Evolutionary conservation across 331 rosid species (phyloP), one percentile per base, ranked within the genome.

Genomic region (Stylosanthes scabra): DNA sequence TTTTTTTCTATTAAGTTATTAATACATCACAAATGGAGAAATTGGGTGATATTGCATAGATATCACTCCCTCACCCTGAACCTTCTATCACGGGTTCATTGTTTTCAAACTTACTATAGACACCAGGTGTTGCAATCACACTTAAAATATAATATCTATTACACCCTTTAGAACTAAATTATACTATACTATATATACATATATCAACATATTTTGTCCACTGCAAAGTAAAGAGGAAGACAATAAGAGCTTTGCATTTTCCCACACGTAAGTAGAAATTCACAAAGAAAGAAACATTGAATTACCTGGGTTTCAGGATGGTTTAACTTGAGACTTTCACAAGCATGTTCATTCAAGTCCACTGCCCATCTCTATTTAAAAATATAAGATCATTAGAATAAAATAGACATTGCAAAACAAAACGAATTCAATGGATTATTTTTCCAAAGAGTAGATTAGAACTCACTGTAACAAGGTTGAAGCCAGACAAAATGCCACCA

Each of bases 281-380:
- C 25, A 20, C n/a, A 49, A 77, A 11, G 8, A 64, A 37, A 14
- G 2, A 65, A 71, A 20, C n/a, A 10, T 1, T 20, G 15, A 72
- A 54, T 59, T 86, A 93, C 98, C 83, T 91, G 78, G 8, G 93
- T 87, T 54, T 82, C 88, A 51, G 94, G 97, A 81, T 93, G 98
- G 78, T 93, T 93, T 75, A 91, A 49, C 83, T 81, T 86, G 59
- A 93, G 78, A 80, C 92, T 82, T 64, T 86, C 77, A 75, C 93
- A 91, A 8, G 98, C 98, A 83, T 87, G 58, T 65, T 74, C 47
- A 42, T 82, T 76, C 59, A 76, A 34, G 81, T 93, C 98, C 66
- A 93, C 82, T 7, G 98, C 96, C 98, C 98, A 93, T 81, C 80
- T 91, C 98, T 93, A 44, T 51, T 29, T 42, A 63, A 31, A 80